Evolutionary conservation across 2,329 filamentous ascomycete species (phyloP).

Genomic region (Emergomyces pasteurianus): DNA sequence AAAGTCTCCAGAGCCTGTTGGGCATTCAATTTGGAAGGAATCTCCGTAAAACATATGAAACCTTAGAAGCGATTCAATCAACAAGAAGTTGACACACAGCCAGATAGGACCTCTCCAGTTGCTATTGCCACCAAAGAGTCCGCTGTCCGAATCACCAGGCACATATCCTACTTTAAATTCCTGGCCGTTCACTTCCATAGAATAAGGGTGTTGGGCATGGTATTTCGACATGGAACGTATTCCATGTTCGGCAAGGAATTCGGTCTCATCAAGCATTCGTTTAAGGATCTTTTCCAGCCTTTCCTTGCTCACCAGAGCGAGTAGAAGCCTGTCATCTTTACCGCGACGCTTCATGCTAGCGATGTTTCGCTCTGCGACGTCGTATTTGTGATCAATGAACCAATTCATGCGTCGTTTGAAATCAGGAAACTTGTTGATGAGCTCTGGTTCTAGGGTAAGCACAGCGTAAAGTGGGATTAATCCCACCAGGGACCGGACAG

Average conservation of each 20-base stretch:
- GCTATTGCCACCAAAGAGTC: constrained; percentile 91
- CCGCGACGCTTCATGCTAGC: constrained; percentile 83
- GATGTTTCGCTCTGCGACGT: constrained; percentile 86
- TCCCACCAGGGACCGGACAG: constrained; percentile 82
- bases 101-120: constrained; percentile 96
- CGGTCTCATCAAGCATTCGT: constrained; percentile 86
- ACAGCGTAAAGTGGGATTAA: constrained; percentile 90
- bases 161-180: constrained; percentile 80
- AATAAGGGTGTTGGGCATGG: constrained; percentile 80
- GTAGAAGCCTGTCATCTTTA: constrained; percentile 74
- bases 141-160: constrained; percentile 90
- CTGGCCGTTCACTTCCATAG: constrained; percentile 92
- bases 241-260: constrained; percentile 82
- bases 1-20: constrained; percentile 80
- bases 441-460: constrained; percentile 80
- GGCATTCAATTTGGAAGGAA: constrained; percentile 80
- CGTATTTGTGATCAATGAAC: constrained; percentile 81
- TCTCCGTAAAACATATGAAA: constrained; percentile 96
- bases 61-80: constrained; percentile 85
- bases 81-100: constrained; percentile 89
- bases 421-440: constrained; percentile 79
- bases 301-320: constrained; percentile 87
- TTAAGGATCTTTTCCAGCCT: constrained; percentile 79
- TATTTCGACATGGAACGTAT: constrained; percentile 86
- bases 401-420: constrained; percentile 91